phyloP scores from a whole-genome alignment of 1,284 basidiomycete species.

The Cryptococcus sp. region DNA sequence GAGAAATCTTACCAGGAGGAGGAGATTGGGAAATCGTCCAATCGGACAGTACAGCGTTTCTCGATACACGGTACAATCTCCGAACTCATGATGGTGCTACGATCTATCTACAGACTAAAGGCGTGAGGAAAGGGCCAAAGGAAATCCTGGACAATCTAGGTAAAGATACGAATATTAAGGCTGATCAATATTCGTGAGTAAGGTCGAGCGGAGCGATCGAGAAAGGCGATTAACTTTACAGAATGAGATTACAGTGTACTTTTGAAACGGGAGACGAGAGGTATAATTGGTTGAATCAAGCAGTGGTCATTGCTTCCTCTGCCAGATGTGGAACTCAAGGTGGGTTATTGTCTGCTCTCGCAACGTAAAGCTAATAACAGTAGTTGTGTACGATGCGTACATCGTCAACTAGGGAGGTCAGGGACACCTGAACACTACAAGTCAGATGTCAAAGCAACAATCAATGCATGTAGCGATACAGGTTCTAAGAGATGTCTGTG shows the following conservation, averaged over 20 bases:
- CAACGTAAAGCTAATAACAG: neutral
- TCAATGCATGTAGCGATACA: no score
- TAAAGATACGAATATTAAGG: slow-evolving; percentile 16
- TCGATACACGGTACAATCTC: slow-evolving; percentile 23
- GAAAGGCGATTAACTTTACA: no score
- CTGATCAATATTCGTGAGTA: slow-evolving; percentile 14
- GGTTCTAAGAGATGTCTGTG: no score
- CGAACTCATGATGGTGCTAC: slow-evolving; percentile 24
- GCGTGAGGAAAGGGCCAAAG: slow-evolving; percentile 21
- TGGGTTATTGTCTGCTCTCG: neutral
- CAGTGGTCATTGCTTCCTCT: slow-evolving; percentile 19
- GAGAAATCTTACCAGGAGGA: slow-evolving; percentile 18
- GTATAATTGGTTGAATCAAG: slow-evolving; percentile 26
- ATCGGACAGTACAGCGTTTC: slow-evolving; percentile 15
- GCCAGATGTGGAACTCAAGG: slow-evolving; percentile 22
- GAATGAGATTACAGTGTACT: slow-evolving; percentile 18
- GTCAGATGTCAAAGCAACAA: no score
- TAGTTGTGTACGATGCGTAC: slow-evolving; percentile 16
- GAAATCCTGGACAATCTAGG: slow-evolving; percentile 20
- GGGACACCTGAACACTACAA: no score
- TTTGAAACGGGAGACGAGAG: slow-evolving; percentile 29
- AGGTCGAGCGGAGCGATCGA: no score
- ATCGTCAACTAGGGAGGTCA: neutral
- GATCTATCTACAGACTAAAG: slow-evolving; percentile 24
- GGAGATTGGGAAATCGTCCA: slow-evolving; percentile 16